A percentile compares a stretch with the other conserved stretches of the same genome.
These are phyloP conservation scores for Diaporthe ampelina DNA, from an alignment of 2,329 filamentous ascomycete species.

Conservation along the genomic window DNA sequence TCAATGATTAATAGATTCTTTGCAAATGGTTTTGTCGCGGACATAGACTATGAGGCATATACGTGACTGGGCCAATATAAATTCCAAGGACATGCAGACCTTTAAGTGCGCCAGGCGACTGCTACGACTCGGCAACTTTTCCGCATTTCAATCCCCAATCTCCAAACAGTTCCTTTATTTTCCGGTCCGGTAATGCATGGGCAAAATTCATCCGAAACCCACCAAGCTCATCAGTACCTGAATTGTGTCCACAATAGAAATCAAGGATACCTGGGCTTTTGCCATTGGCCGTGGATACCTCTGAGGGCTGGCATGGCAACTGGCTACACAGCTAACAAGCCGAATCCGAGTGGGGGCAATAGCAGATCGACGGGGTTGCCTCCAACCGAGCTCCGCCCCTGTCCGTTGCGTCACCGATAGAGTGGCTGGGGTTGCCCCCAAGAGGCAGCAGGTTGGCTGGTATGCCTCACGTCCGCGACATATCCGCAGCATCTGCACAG, in stretches of 20 bases:
- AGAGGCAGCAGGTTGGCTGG: not conserved
- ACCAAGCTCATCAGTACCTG: not conserved
- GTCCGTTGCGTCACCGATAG: conserved; percentile 30
- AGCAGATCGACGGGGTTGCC: conserved; percentile 17
- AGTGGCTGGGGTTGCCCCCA: conserved; percentile 30
- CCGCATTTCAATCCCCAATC: not conserved
- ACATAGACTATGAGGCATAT: not conserved
- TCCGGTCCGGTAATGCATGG: not conserved
- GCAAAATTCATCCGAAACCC: conserved; percentile 3
- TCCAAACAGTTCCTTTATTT: too few species aligned
- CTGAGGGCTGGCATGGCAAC: too few species aligned
- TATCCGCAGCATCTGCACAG: not conserved
- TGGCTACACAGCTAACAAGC: not conserved
- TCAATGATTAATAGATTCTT: not conserved
- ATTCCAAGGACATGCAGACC: not conserved
- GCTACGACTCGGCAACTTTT: not conserved
- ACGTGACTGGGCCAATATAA: not conserved
- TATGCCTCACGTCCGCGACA: not conserved
- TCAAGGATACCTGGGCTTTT: conserved; percentile 12
- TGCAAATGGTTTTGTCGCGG: too few species aligned
- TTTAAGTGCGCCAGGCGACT: not conserved
- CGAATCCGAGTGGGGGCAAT: conserved; percentile 5
- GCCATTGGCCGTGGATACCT: not conserved
- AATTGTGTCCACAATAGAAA: not conserved
- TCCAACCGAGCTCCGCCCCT: conserved; percentile 23